Base-by-base conservation (phyloP, 192 early-diverging fungal species). In the Mortierella claussenii region DNA sequence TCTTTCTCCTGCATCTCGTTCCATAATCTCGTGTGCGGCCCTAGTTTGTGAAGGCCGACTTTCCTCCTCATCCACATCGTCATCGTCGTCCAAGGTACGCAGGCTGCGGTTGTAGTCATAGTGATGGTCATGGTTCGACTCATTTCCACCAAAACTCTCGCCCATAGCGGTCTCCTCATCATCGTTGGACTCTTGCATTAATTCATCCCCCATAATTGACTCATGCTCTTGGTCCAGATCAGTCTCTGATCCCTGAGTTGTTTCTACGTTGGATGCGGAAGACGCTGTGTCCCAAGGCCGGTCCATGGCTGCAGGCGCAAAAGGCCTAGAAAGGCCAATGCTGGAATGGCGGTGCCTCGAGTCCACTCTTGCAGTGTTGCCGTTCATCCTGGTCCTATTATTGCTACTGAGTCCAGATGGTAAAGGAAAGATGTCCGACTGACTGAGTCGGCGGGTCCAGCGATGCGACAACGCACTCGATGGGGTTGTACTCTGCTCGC, bases 391-490 rank as follows among this genome's bases (percentile, higher is more conserved):
- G 24, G 1, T 63, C 13, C 24, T 63, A 24, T 21, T 33, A 34
- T 42, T 45, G 52, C n/a, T 26, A 27, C 15, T 51, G 13, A 17
- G 36, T n/a, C n/a, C n/a, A 40, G 37, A 40, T 40, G 37, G 13
- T 7, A 10, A 7, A 40, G 37, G 37, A 63, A 57, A 49, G 1
- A 31, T 27, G 32, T 76, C 73, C 23, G 73, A 60, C 18, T 76
- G 73, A 33, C 73, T 76, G 44, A 56, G 34, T 30, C 73, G 73
- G 37, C 73, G 57, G 4, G 73, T 76, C 73, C 73, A 76, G 5
- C 73, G 63, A 20, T 76, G 64, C 9, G 73, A 76, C 11, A 67
- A 31, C 0, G 73, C 73, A 20, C 65, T 56, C 11, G 65, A 61
- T 8, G 73, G 73, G 5, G 58, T 76, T 4, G 65, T 67, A 40